phyloP scores from a whole-genome alignment of 148 eudicot species.

The Vaccinium corymbosum region DNA sequence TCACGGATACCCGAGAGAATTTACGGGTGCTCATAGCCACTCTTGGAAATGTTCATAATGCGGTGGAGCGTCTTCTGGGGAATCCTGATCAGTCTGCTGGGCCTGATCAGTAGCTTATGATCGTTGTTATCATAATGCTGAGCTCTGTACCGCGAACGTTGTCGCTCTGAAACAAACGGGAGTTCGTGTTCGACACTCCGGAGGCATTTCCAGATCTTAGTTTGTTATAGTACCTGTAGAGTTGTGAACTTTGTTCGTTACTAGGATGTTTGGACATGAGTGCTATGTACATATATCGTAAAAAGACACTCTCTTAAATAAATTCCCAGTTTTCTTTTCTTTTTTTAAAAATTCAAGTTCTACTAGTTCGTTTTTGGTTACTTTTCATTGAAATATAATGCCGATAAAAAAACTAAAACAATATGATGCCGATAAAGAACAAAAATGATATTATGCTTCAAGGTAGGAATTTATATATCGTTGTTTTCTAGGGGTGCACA shows the following conservation, averaged over 20 bases:
- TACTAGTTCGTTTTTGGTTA: not conserved
- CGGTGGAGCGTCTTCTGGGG: conserved; percentile 83
- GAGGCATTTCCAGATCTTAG: not conserved
- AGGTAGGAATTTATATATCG: not conserved
- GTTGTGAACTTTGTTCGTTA: not conserved
- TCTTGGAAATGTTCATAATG: conserved; percentile 86
- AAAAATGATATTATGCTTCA: not conserved
- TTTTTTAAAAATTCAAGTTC: too few relatives aligned
- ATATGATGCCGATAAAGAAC: not conserved
- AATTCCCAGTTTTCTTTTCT: not conserved
- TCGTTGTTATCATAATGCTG: not conserved
- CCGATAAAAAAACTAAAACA: too few relatives aligned
- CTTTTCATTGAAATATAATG: not conserved
- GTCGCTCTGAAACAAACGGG: not conserved
- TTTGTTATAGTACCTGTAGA: not conserved
- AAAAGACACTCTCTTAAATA: not conserved
- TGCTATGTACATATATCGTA: not conserved
- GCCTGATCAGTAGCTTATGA: conserved; percentile 47
- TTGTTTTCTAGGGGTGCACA: too few relatives aligned
- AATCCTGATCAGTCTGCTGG: conserved; percentile 48
- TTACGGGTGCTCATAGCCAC: conserved; percentile 80
- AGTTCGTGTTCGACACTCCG: not conserved
- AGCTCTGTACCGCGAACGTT: not conserved
- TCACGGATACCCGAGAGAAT: conserved; percentile 74
- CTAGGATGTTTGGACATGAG: not conserved